These are phyloP conservation scores for Rauvolfia tetraphylla DNA, from an alignment of 257 asterid genomes.

Conservation along the genomic window DNA sequence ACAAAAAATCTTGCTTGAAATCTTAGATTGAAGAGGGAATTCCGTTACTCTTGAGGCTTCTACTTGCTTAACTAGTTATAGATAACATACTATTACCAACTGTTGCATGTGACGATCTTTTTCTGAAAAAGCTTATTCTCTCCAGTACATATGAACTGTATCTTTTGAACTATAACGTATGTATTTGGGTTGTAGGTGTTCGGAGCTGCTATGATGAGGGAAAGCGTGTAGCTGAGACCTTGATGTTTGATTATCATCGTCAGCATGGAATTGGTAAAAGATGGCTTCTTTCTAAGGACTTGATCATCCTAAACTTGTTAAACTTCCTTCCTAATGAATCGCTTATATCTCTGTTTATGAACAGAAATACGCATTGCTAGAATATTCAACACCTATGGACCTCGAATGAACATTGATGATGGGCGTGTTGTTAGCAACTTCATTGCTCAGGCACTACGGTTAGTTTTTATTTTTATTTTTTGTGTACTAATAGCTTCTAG, in stretches of 20 bases:
- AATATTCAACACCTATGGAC: constrained; percentile 95
- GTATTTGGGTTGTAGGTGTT: constrained; percentile 51
- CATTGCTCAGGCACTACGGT: constrained; percentile 94
- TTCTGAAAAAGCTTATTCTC: not conserved
- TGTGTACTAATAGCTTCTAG: no score
- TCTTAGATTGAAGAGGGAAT: no score
- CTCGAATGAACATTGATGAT: constrained; percentile 94
- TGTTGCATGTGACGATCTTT: not conserved
- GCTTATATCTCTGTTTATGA: not conserved
- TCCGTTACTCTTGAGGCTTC: no score
- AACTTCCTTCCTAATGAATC: not conserved
- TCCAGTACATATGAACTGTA: not conserved
- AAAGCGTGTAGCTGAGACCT: constrained; percentile 92
- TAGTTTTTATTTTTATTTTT: no score
- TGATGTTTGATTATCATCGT: constrained; percentile 96
- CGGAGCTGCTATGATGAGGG: constrained; percentile 96
- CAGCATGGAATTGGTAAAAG: constrained; percentile 85
- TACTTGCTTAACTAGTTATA: no score
- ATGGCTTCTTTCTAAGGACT: not conserved
- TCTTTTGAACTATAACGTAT: not conserved
- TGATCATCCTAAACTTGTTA: not conserved
- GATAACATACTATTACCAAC: not conserved
- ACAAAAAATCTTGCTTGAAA: no score
- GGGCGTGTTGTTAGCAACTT: constrained; percentile 96
- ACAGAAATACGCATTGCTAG: constrained; percentile 95